phyloP scores from a whole-genome alignment of 2,329 filamentous ascomycete genomes.

The Phialophora expanda region DNA sequence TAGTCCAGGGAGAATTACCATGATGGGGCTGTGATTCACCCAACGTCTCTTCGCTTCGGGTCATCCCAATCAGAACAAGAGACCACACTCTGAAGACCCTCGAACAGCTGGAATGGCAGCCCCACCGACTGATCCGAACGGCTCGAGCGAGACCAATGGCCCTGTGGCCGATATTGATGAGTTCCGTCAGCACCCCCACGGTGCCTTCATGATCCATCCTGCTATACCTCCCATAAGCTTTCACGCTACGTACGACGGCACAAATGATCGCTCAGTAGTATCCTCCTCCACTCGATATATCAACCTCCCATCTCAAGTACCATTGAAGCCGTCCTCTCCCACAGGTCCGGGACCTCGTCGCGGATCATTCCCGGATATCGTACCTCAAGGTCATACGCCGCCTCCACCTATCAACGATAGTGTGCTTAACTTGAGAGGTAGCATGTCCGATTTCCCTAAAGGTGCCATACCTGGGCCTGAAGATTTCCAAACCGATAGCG shows the following conservation, averaged over 20 bases:
- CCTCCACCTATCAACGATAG: conserved; percentile 16
- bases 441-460: not conserved
- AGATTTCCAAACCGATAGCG: conserved; percentile 26
- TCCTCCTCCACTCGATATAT: not conserved
- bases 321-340: not conserved
- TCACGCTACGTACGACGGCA: not conserved
- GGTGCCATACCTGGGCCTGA: conserved; percentile 5
- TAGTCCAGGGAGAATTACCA: not conserved
- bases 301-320: not conserved
- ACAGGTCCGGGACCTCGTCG: conserved; percentile 17
- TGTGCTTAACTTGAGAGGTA: not conserved
- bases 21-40: not conserved
- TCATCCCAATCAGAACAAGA: conserved; percentile 18
- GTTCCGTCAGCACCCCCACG: not conserved
- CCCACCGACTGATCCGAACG: conserved; percentile 18
- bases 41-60: not conserved
- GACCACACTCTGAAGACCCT: conserved; percentile 1
- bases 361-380: conserved; percentile 27
- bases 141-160: conserved; percentile 3
- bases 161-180: not conserved
- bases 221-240: conserved; percentile 13
- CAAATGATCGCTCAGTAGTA: not conserved
- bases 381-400: conserved; percentile 28
- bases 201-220: conserved; percentile 16
- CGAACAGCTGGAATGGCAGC: conserved; percentile 24